Evolutionary conservation across 495 filamentous ascomycete species (phyloP).

Genomic region (Aspergillus asperescens): DNA sequence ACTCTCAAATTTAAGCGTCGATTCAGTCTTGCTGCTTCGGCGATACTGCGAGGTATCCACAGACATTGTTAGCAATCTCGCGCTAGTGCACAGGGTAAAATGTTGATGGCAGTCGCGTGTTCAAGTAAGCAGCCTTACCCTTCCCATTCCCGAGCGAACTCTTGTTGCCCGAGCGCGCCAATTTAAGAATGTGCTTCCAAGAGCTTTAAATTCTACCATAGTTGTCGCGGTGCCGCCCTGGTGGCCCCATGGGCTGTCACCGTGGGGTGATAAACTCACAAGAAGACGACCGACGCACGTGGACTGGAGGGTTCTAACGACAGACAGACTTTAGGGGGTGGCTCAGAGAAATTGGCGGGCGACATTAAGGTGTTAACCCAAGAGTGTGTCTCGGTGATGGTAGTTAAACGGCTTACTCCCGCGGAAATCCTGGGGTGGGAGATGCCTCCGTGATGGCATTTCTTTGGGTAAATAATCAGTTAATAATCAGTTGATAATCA

Average conservation of each 20-base stretch:
- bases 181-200: not conserved
- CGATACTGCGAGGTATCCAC: not conserved
- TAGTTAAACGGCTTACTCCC: no score
- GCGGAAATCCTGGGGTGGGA: not conserved
- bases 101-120: not conserved
- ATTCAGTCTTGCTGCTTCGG: not conserved
- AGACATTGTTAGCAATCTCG: constrained; percentile 3
- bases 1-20: not conserved
- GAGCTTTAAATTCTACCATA: not conserved
- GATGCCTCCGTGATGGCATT: not conserved
- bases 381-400: no score
- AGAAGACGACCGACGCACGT: constrained; percentile 1
- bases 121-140: constrained; percentile 3
- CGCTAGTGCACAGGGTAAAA: not conserved
- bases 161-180: constrained; percentile 2
- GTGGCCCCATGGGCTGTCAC: constrained; percentile 2
- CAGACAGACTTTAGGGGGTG: not conserved
- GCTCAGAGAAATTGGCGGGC: not conserved
- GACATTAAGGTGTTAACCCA: not conserved
- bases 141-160: not conserved
- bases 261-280: constrained; percentile 3
- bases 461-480: no score
- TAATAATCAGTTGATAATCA: no score
- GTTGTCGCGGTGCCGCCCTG: not conserved
- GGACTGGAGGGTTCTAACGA: not conserved